Evolutionary conservation across 164 flowering plant species (phyloP), one percentile per base, ranked within the genome.

Genomic region (Warburgia ugandensis): DNA sequence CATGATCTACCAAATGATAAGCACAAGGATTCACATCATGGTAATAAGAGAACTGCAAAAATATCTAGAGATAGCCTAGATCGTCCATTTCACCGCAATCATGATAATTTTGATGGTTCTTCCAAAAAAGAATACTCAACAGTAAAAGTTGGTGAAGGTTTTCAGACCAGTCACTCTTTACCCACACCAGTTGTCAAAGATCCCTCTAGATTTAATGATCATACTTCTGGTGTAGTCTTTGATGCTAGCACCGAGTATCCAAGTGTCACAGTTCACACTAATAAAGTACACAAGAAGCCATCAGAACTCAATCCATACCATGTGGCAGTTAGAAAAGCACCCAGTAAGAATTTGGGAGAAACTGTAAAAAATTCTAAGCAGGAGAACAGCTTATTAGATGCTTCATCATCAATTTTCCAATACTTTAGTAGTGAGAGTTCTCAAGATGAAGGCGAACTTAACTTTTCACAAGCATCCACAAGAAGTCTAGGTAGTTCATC

Each of bases 341-440:
- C 55, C 14, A 20, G 30, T 22, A 64, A 58, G 28, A 59, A 63
- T 32, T 33, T 2, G n/a, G 73, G 72, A 44, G 48, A 60, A 48
- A 59, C 58, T 46, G 43, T 69, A 49, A 66, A 69, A 49, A 55
- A 16, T 37, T 56, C 66, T 10, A 36, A 54, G 37, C 52, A 6
- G 1, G 40, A 60, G 53, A 82, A 71, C 59, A 68, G 73, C 38
- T 53, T 75, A 57, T 54, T 72, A 37, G 55, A 64, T 38, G 57
- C 37, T 33, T 14, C 70, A 28, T 67, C 69, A 6, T 23, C 71
- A 23, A 62, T 77, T 21, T 78, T 77, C 35, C 56, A 62, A 51
- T 75, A 78, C 52, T 70, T 54, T 32, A 68, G 71, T 53, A 41
- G 67, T 50, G 72, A 62, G 29, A 71, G 65, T 63, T 80, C 80